These are phyloP conservation scores for Kluyveromyces siamensis DNA, from an alignment of 805 yeast species.

Conservation along the genomic window DNA sequence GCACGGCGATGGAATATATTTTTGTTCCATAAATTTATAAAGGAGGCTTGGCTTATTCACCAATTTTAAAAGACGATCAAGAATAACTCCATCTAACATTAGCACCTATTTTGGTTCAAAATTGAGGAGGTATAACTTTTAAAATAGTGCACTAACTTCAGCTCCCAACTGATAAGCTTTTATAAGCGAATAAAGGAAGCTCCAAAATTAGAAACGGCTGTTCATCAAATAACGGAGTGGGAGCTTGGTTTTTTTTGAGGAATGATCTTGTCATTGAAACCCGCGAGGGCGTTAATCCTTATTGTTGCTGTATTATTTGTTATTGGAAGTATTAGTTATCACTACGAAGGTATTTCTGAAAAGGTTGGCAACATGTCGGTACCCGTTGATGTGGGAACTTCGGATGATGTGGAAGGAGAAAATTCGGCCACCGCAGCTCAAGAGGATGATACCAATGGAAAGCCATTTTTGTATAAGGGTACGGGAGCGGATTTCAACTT, in stretches of 20 bases:
- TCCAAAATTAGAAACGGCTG: neutral
- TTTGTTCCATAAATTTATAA: neutral
- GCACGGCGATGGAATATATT: neutral
- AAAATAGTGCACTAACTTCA: too few relatives aligned
- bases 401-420: constrained; percentile 3
- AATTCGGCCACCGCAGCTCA: neutral
- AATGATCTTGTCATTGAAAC: neutral
- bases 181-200: neutral
- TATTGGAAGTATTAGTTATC: neutral
- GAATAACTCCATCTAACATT: neutral
- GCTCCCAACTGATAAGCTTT: neutral
- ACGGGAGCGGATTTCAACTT: constrained; percentile 5
- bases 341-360: neutral
- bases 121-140: too few relatives aligned
- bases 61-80: neutral
- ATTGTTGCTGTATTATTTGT: neutral
- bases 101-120: too few relatives aligned
- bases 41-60: neutral
- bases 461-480: neutral
- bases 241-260: neutral
- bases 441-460: neutral
- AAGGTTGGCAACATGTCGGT: neutral
- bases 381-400: neutral
- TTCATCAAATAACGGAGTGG: neutral
- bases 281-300: neutral